Conservation (phyloP, 2,329 filamentous ascomycete species). For the Ramichloridium luteum region DNA sequence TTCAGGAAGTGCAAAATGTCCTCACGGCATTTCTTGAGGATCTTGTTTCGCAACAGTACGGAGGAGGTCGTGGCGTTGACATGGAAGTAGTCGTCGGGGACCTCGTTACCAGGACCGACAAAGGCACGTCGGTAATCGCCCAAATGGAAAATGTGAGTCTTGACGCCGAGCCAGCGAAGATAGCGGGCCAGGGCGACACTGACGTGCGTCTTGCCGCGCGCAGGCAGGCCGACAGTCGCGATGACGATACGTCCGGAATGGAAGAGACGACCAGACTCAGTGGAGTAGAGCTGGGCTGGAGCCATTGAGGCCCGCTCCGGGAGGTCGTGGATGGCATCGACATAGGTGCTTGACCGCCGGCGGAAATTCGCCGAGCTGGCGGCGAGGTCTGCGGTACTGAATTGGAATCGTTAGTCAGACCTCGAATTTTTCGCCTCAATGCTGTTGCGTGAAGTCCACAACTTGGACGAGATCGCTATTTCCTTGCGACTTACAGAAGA, state of each 20-base stretch:
- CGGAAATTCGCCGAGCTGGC: slow-evolving; percentile 82
- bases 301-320: slow-evolving; percentile 74
- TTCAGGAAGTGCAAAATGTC: slow-evolving; percentile 96
- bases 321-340: slow-evolving; percentile 93
- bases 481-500: too few species aligned
- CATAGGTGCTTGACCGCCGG: slow-evolving; percentile 87
- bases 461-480: too few species aligned
- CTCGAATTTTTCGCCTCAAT: too few species aligned
- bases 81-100: slow-evolving; percentile 96
- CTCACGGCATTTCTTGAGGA: slow-evolving; percentile 90
- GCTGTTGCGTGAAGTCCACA: too few species aligned
- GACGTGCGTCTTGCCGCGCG: slow-evolving; percentile 94
- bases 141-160: slow-evolving; percentile 93
- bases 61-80: slow-evolving; percentile 85
- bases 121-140: slow-evolving; percentile 93
- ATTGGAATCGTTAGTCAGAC: too few species aligned
- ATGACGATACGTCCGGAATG: slow-evolving; percentile 96
- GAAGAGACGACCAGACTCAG: slow-evolving; percentile 91
- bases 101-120: slow-evolving; percentile 66
- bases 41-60: slow-evolving; percentile 90
- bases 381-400: slow-evolving; percentile 69
- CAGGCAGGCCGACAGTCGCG: slow-evolving; percentile 88
- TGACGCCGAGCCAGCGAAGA: slow-evolving; percentile 91
- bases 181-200: slow-evolving; percentile 93
- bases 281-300: slow-evolving; percentile 93